Conservation (phyloP, 192 early-diverging fungal species). For the Mortierella hygrophila region DNA sequence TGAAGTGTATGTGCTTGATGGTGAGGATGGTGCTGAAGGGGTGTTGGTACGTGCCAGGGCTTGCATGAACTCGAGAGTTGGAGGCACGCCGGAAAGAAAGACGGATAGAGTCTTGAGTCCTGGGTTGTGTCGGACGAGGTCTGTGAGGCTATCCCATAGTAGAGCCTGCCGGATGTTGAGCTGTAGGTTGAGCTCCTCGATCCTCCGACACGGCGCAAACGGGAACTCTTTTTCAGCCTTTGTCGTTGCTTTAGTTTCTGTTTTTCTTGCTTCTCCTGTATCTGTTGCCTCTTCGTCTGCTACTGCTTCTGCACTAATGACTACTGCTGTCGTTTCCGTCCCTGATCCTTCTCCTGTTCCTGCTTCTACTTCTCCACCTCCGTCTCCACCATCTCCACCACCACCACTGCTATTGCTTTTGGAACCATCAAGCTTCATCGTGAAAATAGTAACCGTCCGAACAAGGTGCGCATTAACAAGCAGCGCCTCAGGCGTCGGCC, state of each 20-base stretch:
- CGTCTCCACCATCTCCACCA: neutral
- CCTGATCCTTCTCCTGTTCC: neutral
- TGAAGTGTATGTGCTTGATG: neutral
- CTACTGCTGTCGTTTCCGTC: neutral
- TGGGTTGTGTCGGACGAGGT: neutral
- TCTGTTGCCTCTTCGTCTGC: too few relatives aligned
- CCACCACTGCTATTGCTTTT: neutral
- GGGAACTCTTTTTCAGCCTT: neutral
- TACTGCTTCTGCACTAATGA: neutral
- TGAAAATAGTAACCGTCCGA: neutral
- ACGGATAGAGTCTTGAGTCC: neutral
- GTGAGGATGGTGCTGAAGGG: neutral
- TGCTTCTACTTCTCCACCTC: neutral
- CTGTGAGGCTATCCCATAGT: neutral
- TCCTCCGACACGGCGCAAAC: neutral
- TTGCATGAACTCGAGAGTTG: neutral
- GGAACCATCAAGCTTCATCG: neutral
- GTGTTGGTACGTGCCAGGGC: neutral
- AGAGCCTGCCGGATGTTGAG: neutral
- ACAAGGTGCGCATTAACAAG: neutral
- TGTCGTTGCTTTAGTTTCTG: neutral
- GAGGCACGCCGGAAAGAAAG: neutral
- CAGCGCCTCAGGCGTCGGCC: neutral
- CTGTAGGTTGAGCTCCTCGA: neutral
- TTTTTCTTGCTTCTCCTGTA: neutral